Base-by-base conservation (phyloP, 2,329 filamentous ascomycete species). In the Alternaria sp. region DNA sequence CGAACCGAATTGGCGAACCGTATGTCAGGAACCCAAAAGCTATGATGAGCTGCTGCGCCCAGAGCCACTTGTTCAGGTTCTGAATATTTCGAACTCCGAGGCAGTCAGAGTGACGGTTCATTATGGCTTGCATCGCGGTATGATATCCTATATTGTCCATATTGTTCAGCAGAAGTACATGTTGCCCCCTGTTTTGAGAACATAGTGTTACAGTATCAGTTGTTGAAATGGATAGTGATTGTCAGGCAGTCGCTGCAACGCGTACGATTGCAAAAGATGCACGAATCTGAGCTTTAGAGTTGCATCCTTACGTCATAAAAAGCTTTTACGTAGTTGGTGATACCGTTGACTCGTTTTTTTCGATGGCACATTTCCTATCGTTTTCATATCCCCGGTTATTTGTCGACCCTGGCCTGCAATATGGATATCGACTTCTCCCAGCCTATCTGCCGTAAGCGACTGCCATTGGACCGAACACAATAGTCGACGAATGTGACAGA, bases 371-470 rank as follows among this genome's bases (percentile, higher is more conserved):
- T 16, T 24, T 12, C 24, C 24, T 44, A 28, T 48, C 28, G n/a
- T 32, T 22, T 24, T 44, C 39, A 43, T 53, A 44, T 61, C 9
- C n/a, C 44, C 59, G 59, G 59, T 20, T 61, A 51, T 61, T 53
- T 24, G n/a, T 12, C n/a, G 11, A 57, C 41, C 54, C 49, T 22
- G 18, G 42, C 22, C 41, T 32, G 49, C 24, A 57, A 61, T 61
- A 41, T 61, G 43, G 44, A 43, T 43, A 20, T 26, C 32, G 38
- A 32, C 14, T 54, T 54, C 16, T 34, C 32, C 30, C 44, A 58
- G 42, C 36, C 24, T 36, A 58, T 54, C 30, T 46, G 24, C 51
- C 54, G 43, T 34, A 51, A 51, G n/a, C 44, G 18, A 28, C 20
- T 20, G 24, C 51, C 43, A 28, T 61, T 58, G 42, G 43, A 7